A percentile compares a stretch with the other conserved stretches of the same genome.
Conservation (phyloP, 2,329 filamentous ascomycete species). For the Pyrenophora teres region DNA sequence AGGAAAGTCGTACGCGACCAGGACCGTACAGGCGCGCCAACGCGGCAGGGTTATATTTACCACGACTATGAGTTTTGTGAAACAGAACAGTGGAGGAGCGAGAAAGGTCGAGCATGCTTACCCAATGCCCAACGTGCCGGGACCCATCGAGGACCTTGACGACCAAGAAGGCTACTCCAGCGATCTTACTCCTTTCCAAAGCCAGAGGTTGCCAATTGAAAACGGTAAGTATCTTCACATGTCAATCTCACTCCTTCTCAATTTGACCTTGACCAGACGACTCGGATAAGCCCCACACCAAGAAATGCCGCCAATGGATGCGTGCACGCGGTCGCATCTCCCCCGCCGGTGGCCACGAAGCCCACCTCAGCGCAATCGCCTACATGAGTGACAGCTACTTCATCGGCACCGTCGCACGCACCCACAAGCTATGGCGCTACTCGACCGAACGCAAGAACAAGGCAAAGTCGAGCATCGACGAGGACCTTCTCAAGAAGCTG, state of each 20-base stretch:
- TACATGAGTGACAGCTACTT: constrained; percentile 95
- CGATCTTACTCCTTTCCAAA: constrained; percentile 60
- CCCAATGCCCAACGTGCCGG: constrained; percentile 54
- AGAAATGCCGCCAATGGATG: constrained; percentile 71
- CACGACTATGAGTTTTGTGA: constrained; percentile 87
- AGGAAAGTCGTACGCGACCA: constrained; percentile 84
- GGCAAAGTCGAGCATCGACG: constrained; percentile 47
- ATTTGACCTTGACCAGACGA: constrained; percentile 44
- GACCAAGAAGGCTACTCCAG: constrained; percentile 38
- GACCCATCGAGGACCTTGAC: constrained; percentile 50
- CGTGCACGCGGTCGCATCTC: constrained; percentile 76
- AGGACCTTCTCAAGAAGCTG: constrained; percentile 52
- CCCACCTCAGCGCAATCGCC: constrained; percentile 84
- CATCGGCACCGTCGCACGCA: constrained; percentile 82
- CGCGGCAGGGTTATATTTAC: constrained; percentile 90
- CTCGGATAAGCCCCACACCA: constrained; percentile 62
- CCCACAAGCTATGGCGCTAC: constrained; percentile 80
- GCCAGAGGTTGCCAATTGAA: constrained; percentile 60
- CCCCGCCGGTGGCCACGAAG: constrained; percentile 71
- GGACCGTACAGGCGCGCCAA: constrained; percentile 95
- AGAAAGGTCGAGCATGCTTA: constrained; percentile 68
- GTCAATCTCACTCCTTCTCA: not conserved
- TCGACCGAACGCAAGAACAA: constrained; percentile 53
- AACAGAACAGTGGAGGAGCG: constrained; percentile 63
- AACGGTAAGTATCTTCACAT: constrained; percentile 51